Base-by-base conservation (phyloP, 495 filamentous ascomycete genomes). In the Aspergillus homomorphus region DNA sequence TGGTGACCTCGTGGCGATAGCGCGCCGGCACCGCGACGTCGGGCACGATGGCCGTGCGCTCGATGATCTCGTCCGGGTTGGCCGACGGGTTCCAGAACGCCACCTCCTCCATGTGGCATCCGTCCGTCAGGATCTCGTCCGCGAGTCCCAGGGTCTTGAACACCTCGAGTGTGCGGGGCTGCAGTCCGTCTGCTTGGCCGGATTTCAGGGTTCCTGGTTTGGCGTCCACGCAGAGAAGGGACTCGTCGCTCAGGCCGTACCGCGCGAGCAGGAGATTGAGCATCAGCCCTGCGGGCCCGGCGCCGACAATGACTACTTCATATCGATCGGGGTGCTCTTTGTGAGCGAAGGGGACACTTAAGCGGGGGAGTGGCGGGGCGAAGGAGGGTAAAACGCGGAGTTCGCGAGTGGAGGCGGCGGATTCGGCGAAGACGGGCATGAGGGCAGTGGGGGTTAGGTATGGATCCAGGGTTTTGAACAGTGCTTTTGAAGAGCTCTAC, bases 151-250 rank as follows among this genome's bases (percentile, higher is more conserved):
- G 66, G 4, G 70, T 73, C 55, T 77, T 73, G 16, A 89, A 78
- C n/a, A 87, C 87, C 67, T 89, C 87, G 3, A 88, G 69, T 12
- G 78, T 87, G 16, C 87, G 82, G 24, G 77, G 76, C 63, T 84
- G 77, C 4, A 87, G 71, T 8, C 86, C 86, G 68, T 89, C 86
- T 15, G 85, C 86, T 66, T 88, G 86, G 2, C 86, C 85, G 5
- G 75, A 73, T 54, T 78, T 75, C 15, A 78, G 58, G 1, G 71
- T 71, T 0, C 62, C 61, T 0, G 75, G 56, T 56, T 81, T 81
- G 1, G 73, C 62, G 58, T 82, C 80, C 15, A 80, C 63, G 57
- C 78, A 81, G 15, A 80, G 69, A 7, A 81, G 66, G 0, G 74
- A 75, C 19, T 64, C 60, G 49, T 77, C 72, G 22, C 59, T 69